Conservation (phyloP, 2,329 filamentous ascomycete species). For the Chaetomiaceae sp. region DNA sequence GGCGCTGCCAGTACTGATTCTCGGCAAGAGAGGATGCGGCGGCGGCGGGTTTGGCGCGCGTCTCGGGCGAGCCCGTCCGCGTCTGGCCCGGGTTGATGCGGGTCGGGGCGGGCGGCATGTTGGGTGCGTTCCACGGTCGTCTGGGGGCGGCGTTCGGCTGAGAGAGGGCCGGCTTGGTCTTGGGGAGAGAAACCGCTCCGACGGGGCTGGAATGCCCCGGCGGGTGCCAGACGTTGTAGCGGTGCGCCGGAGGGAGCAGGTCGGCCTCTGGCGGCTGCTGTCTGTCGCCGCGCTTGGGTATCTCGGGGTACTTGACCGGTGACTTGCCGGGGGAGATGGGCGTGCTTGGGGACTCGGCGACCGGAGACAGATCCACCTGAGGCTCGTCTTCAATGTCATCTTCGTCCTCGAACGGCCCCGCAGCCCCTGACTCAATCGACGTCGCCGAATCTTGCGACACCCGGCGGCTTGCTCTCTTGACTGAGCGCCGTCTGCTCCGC, state of each 20-base stretch:
- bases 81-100: slow-evolving; percentile 18
- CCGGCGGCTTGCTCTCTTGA: slow-evolving; percentile 14
- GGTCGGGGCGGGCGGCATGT: slow-evolving; percentile 17
- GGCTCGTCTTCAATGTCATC: slow-evolving; percentile 16
- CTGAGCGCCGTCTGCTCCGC: slow-evolving; percentile 14
- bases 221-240: slow-evolving; percentile 13
- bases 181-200: not conserved
- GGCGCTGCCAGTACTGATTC: slow-evolving; percentile 12
- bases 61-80: slow-evolving; percentile 23
- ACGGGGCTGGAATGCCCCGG: slow-evolving; percentile 7
- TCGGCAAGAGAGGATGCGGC: too few relatives aligned
- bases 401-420: slow-evolving; percentile 13
- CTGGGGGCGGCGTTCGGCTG: not conserved
- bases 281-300: slow-evolving; percentile 9
- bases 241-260: slow-evolving; percentile 9
- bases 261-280: slow-evolving; percentile 1
- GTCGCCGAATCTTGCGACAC: slow-evolving; percentile 33
- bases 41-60: slow-evolving; percentile 17
- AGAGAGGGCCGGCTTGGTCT: not conserved
- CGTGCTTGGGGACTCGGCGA: slow-evolving; percentile 40
- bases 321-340: slow-evolving; percentile 21
- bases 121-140: slow-evolving; percentile 11
- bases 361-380: slow-evolving; percentile 40
- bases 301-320: slow-evolving; percentile 21
- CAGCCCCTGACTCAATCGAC: slow-evolving; percentile 32